Percentiles rank a stretch among this genome's conserved stretches.
phyloP scores from a whole-genome alignment of 129 eudicot genomes.

The Heracleum sosnowskyi region DNA sequence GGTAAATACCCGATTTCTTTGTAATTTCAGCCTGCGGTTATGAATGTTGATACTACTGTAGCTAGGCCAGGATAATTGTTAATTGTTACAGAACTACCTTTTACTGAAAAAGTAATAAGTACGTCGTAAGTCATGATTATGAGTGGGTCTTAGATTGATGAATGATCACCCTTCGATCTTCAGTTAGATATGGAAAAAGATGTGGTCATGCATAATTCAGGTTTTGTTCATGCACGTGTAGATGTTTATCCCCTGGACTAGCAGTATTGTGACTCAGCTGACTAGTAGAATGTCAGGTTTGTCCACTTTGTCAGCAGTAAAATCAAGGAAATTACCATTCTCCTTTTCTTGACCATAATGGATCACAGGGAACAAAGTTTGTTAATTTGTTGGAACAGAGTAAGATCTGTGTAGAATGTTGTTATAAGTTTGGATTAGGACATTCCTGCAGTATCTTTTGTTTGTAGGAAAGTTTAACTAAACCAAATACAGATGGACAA shows the following conservation, averaged over 20 bases:
- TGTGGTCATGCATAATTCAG: conserved; percentile 3
- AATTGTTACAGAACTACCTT: too few relatives aligned
- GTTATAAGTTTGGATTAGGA: neutral
- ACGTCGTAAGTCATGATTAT: neutral
- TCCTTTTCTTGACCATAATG: neutral
- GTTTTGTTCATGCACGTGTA: neutral
- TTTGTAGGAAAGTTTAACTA: neutral
- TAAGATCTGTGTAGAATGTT: neutral
- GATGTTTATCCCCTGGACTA: neutral
- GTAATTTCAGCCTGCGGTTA: neutral
- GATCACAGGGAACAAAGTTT: too few relatives aligned
- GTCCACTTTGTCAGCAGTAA: neutral
- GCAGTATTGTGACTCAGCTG: neutral
- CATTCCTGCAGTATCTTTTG: neutral
- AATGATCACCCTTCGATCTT: neutral
- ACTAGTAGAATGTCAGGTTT: neutral
- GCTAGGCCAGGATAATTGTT: neutral
- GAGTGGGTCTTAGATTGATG: neutral
- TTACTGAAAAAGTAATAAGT: neutral
- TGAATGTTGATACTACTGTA: neutral
- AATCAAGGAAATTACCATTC: neutral
- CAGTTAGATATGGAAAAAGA: neutral
- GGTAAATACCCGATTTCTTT: conserved; percentile 19
- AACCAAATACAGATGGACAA: conserved; percentile 7
- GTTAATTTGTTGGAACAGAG: neutral